Percentiles rank a stretch among this genome's conserved stretches.
Conservation (phyloP, 1,284 basidiomycete genomes). For the Trichosporon sp. region DNA sequence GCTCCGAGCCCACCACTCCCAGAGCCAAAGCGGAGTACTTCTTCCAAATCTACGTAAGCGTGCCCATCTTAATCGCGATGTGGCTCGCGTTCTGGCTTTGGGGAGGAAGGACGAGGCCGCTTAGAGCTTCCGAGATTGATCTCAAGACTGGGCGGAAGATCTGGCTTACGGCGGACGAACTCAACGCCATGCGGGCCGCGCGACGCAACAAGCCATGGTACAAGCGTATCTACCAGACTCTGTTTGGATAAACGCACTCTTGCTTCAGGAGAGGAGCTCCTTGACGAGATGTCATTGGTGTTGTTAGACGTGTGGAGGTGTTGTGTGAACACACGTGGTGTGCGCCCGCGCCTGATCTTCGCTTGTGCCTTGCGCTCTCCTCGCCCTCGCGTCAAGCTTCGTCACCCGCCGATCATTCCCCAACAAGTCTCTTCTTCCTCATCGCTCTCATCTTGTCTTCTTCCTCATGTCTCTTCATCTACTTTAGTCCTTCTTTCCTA, state of each 20-base stretch:
- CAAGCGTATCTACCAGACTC: constrained; percentile 37
- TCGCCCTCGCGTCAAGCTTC: no score
- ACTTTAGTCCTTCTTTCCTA: not conserved
- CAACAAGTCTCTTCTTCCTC: no score
- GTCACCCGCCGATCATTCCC: no score
- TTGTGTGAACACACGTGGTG: no score
- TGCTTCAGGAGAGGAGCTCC: no score
- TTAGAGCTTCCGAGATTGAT: constrained; percentile 46
- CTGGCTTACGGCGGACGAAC: constrained; percentile 50
- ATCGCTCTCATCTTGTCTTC: not conserved
- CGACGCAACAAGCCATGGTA: constrained; percentile 34
- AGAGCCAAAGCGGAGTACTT: constrained; percentile 21
- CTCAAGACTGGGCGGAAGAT: constrained; percentile 51
- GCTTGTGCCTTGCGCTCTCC: no score
- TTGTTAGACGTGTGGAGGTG: no score
- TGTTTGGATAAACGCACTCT: constrained; percentile 28
- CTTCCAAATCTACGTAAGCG: constrained; percentile 52
- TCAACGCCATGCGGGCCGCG: constrained; percentile 34
- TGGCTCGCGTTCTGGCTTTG: constrained; percentile 42
- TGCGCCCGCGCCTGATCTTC: no score
- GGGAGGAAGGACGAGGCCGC: constrained; percentile 44
- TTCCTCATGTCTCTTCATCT: not conserved
- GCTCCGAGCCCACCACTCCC: not conserved
- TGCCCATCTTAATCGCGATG: constrained; percentile 45
- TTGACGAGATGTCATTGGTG: no score